Evolutionary conservation across 1,284 basidiomycete genomes (phyloP).

Genomic region (Meira nashicola): DNA sequence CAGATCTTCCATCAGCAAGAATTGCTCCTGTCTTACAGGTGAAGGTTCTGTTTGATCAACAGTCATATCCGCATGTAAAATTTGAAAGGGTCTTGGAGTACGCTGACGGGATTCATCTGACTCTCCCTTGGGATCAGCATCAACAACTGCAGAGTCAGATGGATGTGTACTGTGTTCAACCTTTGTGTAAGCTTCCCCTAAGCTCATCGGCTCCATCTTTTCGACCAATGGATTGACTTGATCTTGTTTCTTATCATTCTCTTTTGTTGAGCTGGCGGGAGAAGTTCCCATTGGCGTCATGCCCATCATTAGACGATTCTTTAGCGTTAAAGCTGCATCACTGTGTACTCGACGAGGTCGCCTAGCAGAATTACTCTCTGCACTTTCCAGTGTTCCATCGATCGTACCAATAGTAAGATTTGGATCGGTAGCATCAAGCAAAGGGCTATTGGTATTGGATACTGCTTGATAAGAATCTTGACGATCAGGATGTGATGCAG

Average conservation of each 20-base stretch:
- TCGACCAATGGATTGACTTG: too few relatives aligned
- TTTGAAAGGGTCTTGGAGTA: conserved; percentile 14
- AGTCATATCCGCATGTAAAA: not conserved
- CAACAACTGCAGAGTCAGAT: too few relatives aligned
- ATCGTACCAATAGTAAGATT: conserved; percentile 5
- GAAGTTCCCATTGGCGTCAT: conserved; percentile 14
- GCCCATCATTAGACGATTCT: conserved; percentile 10
- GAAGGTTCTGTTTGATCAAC: not conserved
- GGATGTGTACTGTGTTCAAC: too few relatives aligned
- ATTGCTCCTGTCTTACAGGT: conserved; percentile 81
- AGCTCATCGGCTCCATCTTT: too few relatives aligned
- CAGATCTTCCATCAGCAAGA: conserved; percentile 97
- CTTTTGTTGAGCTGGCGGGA: too few relatives aligned
- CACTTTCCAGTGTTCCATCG: not conserved
- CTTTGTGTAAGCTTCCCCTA: too few relatives aligned
- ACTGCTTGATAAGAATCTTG: not conserved
- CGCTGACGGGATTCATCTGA: conserved; percentile 3
- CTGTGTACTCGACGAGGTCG: conserved; percentile 31
- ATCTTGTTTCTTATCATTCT: too few relatives aligned
- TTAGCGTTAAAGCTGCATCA: conserved; percentile 35
- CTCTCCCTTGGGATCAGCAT: too few relatives aligned
- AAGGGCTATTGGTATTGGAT: not conserved
- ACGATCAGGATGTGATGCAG: not conserved
- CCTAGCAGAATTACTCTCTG: not conserved
- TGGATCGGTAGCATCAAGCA: not conserved